Percentiles rank a stretch among this genome's conserved stretches.
phyloP scores from a whole-genome alignment of 345 rosid genomes.

The Geranium rotundifolium region DNA sequence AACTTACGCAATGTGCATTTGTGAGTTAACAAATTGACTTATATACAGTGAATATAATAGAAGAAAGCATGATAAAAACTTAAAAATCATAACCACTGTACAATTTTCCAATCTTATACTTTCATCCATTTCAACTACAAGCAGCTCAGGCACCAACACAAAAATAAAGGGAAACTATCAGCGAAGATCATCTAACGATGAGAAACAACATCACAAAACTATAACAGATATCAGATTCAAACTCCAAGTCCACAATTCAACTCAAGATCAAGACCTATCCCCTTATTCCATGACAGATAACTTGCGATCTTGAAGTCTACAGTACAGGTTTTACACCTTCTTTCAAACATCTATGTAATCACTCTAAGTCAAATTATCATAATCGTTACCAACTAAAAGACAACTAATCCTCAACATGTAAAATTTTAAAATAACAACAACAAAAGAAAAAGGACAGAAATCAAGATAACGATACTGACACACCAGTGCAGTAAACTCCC shows the following conservation, averaged over 20 bases:
- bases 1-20: neutral
- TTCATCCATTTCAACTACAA: neutral
- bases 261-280: no score
- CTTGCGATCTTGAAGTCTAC: neutral
- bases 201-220: neutral
- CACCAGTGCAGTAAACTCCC: no score
- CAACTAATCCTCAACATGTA: neutral
- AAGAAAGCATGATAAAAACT: no score
- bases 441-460: neutral
- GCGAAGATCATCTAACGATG: neutral
- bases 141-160: neutral
- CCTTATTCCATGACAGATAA: neutral
- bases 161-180: neutral
- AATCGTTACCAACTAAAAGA: no score
- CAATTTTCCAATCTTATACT: neutral
- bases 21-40: neutral
- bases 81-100: neutral
- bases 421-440: no score
- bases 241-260: neutral
- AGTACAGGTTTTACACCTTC: no score
- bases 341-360: no score
- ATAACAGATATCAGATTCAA: neutral
- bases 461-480: no score
- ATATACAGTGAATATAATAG: no score
- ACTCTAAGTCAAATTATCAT: no score